phyloP scores from a whole-genome alignment of 345 rosid species.

The Pugionium dolabratum region DNA sequence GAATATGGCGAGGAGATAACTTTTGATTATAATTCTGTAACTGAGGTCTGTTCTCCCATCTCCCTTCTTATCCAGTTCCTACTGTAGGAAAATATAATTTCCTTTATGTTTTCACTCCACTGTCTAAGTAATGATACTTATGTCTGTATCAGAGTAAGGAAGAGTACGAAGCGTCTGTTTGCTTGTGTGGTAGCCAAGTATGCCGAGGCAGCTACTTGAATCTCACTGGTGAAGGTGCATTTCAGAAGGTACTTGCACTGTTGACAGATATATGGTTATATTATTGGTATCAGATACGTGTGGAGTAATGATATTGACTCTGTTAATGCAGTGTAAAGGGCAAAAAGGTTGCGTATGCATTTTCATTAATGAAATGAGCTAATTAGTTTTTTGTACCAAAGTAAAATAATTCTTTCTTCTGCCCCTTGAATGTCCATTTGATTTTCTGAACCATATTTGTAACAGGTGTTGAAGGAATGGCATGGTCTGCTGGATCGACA shows the following conservation, averaged over 20 bases:
- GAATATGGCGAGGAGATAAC: slow-evolving; percentile 95
- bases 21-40: slow-evolving; percentile 96
- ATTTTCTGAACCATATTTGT: slow-evolving; percentile 15
- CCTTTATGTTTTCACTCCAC: slow-evolving; percentile 26
- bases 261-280: slow-evolving; percentile 17
- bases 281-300: slow-evolving; percentile 24
- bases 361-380: slow-evolving; percentile 23
- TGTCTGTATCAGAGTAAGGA: slow-evolving; percentile 81
- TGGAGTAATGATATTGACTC: slow-evolving; percentile 16
- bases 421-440: slow-evolving; percentile 1
- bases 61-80: slow-evolving; percentile 4
- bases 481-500: slow-evolving; percentile 91
- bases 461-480: slow-evolving; percentile 84
- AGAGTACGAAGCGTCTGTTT: slow-evolving; percentile 99
- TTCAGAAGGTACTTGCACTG: slow-evolving; percentile 65
- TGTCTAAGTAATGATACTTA: slow-evolving; percentile 31
- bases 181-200: slow-evolving; percentile 99
- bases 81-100: slow-evolving; percentile 18
- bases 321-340: slow-evolving; percentile 5
- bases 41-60: slow-evolving; percentile 64
- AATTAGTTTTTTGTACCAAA: slow-evolving; percentile 21
- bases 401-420: neutral
- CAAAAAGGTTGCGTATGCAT: slow-evolving; percentile 16
- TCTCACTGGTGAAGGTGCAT: slow-evolving; percentile 99
- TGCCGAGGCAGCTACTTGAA: slow-evolving; percentile 99